A percentile compares a stretch with the other conserved stretches of the same genome.
phyloP scores from a whole-genome alignment of 2,329 filamentous ascomycete genomes.

The Xylaria polymorpha region DNA sequence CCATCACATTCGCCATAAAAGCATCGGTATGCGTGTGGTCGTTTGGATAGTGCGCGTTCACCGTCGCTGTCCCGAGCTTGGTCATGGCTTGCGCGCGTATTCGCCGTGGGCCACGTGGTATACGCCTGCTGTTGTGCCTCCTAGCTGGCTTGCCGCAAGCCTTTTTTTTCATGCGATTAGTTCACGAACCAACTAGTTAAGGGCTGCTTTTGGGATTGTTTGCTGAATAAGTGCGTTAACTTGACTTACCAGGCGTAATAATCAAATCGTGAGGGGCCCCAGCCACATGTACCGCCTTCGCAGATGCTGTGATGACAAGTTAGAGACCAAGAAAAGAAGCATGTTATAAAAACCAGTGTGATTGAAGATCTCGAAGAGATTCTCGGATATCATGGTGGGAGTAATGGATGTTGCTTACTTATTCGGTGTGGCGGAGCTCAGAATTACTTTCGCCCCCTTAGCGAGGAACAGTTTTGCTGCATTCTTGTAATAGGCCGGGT shows the following conservation, averaged over 20 bases:
- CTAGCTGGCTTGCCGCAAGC: slow-evolving; percentile 53
- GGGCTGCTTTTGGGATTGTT: background rate
- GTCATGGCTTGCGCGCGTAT: slow-evolving; percentile 67
- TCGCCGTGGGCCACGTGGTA: slow-evolving; percentile 70
- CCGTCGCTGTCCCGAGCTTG: slow-evolving; percentile 59
- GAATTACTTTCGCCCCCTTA: slow-evolving; percentile 70
- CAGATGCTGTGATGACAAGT: slow-evolving; percentile 63
- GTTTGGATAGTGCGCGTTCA: slow-evolving; percentile 66
- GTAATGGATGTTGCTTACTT: slow-evolving; percentile 23
- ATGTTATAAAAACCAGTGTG: background rate
- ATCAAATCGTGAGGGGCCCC: slow-evolving; percentile 64
- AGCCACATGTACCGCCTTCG: slow-evolving; percentile 65
- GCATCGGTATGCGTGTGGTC: slow-evolving; percentile 73
- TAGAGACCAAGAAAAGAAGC: background rate
- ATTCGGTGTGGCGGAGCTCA: slow-evolving; percentile 53
- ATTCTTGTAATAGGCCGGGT: slow-evolving; percentile 68
- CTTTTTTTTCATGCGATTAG: slow-evolving; percentile 25
- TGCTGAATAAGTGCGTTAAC: background rate
- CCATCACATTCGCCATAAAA: slow-evolving; percentile 65
- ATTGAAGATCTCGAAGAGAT: background rate
- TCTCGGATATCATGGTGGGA: background rate
- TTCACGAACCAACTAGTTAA: background rate
- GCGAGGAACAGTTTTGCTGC: slow-evolving; percentile 64
- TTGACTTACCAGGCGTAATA: slow-evolving; percentile 61
- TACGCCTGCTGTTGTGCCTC: slow-evolving; percentile 55